Evolutionary conservation across 768 basidiomycete genomes (phyloP), one percentile per base, ranked within the genome.

Genomic region (Mycena floridula): DNA sequence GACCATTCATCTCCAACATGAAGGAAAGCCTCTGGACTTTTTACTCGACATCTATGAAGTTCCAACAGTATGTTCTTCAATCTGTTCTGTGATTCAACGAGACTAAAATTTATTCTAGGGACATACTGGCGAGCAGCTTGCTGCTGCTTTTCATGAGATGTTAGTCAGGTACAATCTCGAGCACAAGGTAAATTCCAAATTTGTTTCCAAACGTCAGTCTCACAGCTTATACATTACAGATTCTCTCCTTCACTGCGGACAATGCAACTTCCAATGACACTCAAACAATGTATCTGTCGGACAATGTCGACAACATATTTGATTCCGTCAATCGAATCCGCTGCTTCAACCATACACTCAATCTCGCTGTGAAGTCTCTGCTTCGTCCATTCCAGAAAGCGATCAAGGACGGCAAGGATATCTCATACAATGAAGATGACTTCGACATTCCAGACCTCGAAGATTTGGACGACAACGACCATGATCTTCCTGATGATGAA

Each of bases 191-290:
- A 16, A 49, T 32, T 41, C 12, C n/a, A n/a, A 2, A 3, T 7
- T 5, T 44, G 43, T 36, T 20, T 37, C 5, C 15, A 39, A 13
- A 39, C 9, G 2, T n/a, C n/a, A 23, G 13, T 13, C 38, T 39
- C n/a, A 39, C 22, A 39, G 13, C 16, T 32, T 32, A 9, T 22
- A 35, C 22, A 12, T 22, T 42, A 15, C n/a, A 63, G 59, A 47
- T 58, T 24, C 52, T 59, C 18, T 38, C 44, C 7, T 46, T 59
- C 24, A 52, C 53, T 5, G 52, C 49, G 16, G 59, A 64, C 42
- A 64, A 62, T 43, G 57, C 60, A 3, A 28, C 51, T 0, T 53
- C 53, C 1, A 63, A 63, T 28, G 55, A 60, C 39, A 51, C 46
- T 2, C 56, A 60, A 45, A 52, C 51, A 7, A 42, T 30, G 1